Base-by-base conservation (phyloP, 2,329 filamentous ascomycete species). In the Fusarium sp. region DNA sequence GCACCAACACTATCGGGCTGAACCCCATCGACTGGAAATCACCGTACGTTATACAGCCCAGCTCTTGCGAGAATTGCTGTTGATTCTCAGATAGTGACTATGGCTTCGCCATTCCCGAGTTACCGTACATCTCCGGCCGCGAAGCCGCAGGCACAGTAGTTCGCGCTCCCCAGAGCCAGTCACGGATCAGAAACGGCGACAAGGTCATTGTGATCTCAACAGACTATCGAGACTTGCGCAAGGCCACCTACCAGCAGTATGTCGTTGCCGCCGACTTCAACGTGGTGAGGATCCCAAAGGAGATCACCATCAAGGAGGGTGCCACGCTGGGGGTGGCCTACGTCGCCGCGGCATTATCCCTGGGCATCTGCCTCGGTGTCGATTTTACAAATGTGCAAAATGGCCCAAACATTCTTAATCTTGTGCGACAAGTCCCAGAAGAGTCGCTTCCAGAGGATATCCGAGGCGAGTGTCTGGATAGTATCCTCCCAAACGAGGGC, bases 21-120 rank as follows among this genome's bases (percentile, higher is more conserved):
- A 93, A 93, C 67, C 90, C 90, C 0, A 89, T 93, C 51, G 90
- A 91, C 71, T 91, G 86, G 86, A 90, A 90, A 77, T 83, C 86
- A 56, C 86, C 88, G 88, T 90, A 77, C 66, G 84, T 79, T 10
- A 6, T n/a, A 6, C 1, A 9, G 9, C 7, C 9, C 32, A 33
- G 4, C 15, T 19, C 17, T 7, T 5, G 4, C n/a, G 6, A 15
- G 17, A 25, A 25, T 25, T 25, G 2, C 9, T 1, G 5, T 37
- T 37, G 13, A 46, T 0, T n/a, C 9, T 3, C 4, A 8, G 17
- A 25, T 31, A 89, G 88, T 10, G 89, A 89, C 67, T 92, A 84
- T 69, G 87, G 87, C 60, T 92, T 91, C 69, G 87, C 84, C 29
- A 85, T 91, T 43, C 88, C 89, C 0, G 77, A 79, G 9, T 78